Evolutionary conservation across 176 grass and related monocot genomes (phyloP), one percentile per base, ranked within the genome.

Genomic region (Triticum aestivum): DNA sequence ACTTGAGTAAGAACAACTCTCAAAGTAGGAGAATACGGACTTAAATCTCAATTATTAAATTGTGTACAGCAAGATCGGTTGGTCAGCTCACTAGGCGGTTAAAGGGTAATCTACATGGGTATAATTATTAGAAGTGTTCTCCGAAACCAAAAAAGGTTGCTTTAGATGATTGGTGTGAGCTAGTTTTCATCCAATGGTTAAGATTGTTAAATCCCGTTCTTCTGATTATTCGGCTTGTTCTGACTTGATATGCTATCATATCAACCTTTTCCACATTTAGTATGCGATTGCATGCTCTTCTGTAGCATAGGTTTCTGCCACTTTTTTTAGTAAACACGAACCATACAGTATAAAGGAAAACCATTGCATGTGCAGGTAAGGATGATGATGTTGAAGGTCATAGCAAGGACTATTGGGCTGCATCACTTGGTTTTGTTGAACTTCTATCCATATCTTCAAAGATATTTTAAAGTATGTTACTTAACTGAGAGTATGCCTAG

Each of bases 351-450:
- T 79, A 56, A 73, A 87, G 9, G 83, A 83, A 58, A 56, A 41
- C 9, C 11, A 11, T 87, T 88, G 81, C 30, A 29, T 18, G 70
- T 98, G 71, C 82, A 98, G 96, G 88, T 94, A 86, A 98, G 94
- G 81, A 98, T 98, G 81, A 94, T 94, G 79, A 96, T 95, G 91
- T 66, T 98, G 75, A 98, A 93, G 88, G 91, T 98, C 52, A 92
- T 96, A n/a, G 87, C 91, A 9, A 93, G 96, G 82, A 92, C 93
- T 63, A 86, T 96, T 83, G 96, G 93, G 62, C 74, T 98, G 82
- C 96, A 98, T 88, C 86, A 91, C 51, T 84, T 98, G 66, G 91
- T 98, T 62, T 89, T 96, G 70, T 84, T 98, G 84, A 93, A 95
- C 62, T 92, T 94, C 64, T 98, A 98, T 81, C 93, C 92, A 73